These are phyloP conservation scores for Leucaena leucocephala DNA, from an alignment of 306 rosid genomes.

Conservation along the genomic window DNA sequence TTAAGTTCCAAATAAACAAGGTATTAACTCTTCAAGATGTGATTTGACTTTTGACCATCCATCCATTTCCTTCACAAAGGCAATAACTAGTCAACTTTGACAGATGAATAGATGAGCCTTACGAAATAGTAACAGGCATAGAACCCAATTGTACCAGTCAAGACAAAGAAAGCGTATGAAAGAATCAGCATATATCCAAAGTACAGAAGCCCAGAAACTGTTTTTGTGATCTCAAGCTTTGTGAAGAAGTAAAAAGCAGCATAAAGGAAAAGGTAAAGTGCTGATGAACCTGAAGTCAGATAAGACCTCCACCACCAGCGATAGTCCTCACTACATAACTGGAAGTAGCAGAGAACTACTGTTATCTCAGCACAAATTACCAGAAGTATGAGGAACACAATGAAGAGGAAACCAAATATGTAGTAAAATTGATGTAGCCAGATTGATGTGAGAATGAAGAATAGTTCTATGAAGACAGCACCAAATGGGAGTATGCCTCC, in stretches of 20 bases:
- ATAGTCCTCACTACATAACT: conserved; percentile 28
- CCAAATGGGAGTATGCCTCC: conserved; percentile 75
- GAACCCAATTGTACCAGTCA: conserved; percentile 24
- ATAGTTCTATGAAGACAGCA: conserved; percentile 91
- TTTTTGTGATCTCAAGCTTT: background rate
- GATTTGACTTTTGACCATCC: conserved; percentile 21
- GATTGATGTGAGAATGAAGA: conserved; percentile 92
- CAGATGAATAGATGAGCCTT: conserved; percentile 83
- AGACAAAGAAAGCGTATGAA: background rate
- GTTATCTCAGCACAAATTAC: conserved; percentile 96
- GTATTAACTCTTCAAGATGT: conserved; percentile 27
- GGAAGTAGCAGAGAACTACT: conserved; percentile 96
- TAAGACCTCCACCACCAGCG: conserved; percentile 2
- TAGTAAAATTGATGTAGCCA: conserved; percentile 94
- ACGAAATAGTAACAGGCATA: conserved; percentile 90
- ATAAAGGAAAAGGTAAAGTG: conserved; percentile 9
- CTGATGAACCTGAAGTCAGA: conserved; percentile 5
- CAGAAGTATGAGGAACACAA: conserved; percentile 81
- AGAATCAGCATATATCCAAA: conserved; percentile 1
- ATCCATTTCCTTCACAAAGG: conserved; percentile 16
- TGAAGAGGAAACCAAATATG: conserved; percentile 83
- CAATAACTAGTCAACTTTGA: conserved; percentile 70
- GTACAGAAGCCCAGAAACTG: background rate
- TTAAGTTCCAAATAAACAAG: conserved; percentile 23
- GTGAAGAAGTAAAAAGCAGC: conserved; percentile 4